Evolutionary conservation across 2,329 filamentous ascomycete genomes (phyloP), one percentile per base, ranked within the genome.

Genomic region (Talaromyces verruculosus): DNA sequence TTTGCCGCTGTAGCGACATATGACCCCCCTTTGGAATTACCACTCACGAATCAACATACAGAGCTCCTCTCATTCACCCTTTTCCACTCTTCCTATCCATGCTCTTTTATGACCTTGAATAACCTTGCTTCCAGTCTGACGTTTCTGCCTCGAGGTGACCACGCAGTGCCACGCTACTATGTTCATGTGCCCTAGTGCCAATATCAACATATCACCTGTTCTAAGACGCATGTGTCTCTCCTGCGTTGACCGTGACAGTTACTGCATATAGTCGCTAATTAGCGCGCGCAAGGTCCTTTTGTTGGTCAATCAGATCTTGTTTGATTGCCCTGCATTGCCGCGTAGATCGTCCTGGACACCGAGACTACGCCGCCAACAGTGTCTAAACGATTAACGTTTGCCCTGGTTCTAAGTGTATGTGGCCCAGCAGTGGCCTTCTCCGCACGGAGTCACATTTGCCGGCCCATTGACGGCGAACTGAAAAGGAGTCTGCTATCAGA

Each of bases 311-410:
- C 43, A 63, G 61, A 63, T 63, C 45, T 28, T 66, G 33, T 60
- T 43, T 66, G 62, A 55, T 63, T 66, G 65, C 61, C 61, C 49
- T 63, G 53, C 65, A 63, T 66, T 66, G 61, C 65, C 65, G 61
- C 55, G 65, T 51, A 63, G 65, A 66, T 66, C 65, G 57, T 66
- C 62, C 43, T 63, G 17, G 53, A 53, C 60, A 57, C 47, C 53
- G 41, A 59, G 7, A 59, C 47, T 60, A 63, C 60, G 65, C 65
- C 65, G 53, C 35, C 61, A 63, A 63, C 28, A 58, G 25, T 49
- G 37, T 51, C 53, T 66, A 37, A 35, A 63, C 30, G 25, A 41
- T 63, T 37, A 57, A 63, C 64, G 47, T 53, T 57, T 55, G 22
- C 53, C 53, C 39, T 63, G 43, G 28, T 22, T n/a, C 35, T 49